Evolutionary conservation across 495 filamentous ascomycete genomes (phyloP), one percentile per base, ranked within the genome.

Genomic region (Lasiosphaeria hispida): DNA sequence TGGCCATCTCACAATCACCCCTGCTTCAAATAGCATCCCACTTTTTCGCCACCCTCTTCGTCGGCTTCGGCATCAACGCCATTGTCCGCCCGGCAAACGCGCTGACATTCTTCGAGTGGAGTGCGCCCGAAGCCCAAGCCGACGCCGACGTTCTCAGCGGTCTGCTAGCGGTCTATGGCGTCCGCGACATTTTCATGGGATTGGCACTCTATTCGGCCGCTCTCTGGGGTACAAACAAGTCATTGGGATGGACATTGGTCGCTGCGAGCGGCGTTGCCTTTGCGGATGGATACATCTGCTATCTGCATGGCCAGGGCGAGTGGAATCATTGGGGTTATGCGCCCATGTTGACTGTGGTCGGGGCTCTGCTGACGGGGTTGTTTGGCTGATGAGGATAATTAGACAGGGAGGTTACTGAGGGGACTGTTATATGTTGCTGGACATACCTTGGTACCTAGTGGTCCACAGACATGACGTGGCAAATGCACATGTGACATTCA

Each of bases 281-380:
- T 45, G 75, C 63, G 6, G 80, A 85, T 71, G 81, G 82, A 0
- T 48, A 53, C 9, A 68, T 82, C 1, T 77, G 75, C 36, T 72
- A 68, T 60, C 65, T 38, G 5, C 62, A 75, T 48, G 76, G 75
- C 9, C 59, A 68, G 30, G 80, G 79, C 17, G 63, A 82, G 59
- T 78, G 77, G 80, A 75, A 72, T 64, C 82, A 84, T 62, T 85
- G 80, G 79, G 73, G 76, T 7, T 83, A 83, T 71, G 79, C 77
- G 17, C 77, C 77, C 11, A 48, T 77, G 48, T 50, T 79, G 23
- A 58, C 64, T 11, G 56, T 63, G 10, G 60, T 77, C 42, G 78
- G 76, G 33, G 62, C 52, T 45, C 36, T 72, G 64, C 56, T 73
- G 54, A 30, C 23, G 23, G 23, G 23, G 2, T 30, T 30, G 23